Percentiles rank a stretch among this genome's conserved stretches.
phyloP scores from a whole-genome alignment of 176 grass and related monocot species.

The Carex pumila region DNA sequence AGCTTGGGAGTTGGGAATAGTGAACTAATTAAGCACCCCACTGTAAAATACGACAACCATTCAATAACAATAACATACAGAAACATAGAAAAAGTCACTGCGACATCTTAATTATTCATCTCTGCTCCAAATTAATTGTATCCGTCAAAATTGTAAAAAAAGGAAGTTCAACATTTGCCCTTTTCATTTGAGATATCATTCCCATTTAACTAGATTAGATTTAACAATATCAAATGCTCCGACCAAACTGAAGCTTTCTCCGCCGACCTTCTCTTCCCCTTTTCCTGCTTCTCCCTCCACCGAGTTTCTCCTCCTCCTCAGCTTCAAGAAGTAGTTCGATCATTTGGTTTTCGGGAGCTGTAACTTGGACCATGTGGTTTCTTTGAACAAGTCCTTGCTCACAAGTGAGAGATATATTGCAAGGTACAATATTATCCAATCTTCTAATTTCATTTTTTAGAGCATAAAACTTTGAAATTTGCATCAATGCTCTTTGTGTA shows the following conservation, averaged over 20 bases:
- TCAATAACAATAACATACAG: slow-evolving; percentile 53
- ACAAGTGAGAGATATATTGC: too few relatives aligned
- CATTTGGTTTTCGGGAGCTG: too few relatives aligned
- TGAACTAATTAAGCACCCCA: slow-evolving; percentile 38
- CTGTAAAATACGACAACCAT: slow-evolving; percentile 12
- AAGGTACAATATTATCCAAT: too few relatives aligned
- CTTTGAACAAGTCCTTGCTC: too few relatives aligned
- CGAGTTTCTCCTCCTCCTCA: too few relatives aligned
- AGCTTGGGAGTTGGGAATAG: not conserved
- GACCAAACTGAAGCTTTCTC: not conserved
- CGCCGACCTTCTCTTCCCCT: too few relatives aligned
- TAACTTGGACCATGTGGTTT: too few relatives aligned
- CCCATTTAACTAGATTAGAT: not conserved
- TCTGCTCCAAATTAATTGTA: slow-evolving; percentile 15
- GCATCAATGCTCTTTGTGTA: too few relatives aligned
- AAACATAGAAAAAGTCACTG: slow-evolving; percentile 37
- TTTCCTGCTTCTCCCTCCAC: too few relatives aligned
- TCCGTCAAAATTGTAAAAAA: not conserved
- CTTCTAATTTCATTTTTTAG: too few relatives aligned
- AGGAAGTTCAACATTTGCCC: not conserved
- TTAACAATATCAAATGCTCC: not conserved
- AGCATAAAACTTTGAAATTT: too few relatives aligned
- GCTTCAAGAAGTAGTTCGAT: too few relatives aligned
- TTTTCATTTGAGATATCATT: not conserved
- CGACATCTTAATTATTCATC: slow-evolving; percentile 34